Conservation (phyloP, 176 grass and related monocot genomes). For the Chrysopogon serrulatus region DNA sequence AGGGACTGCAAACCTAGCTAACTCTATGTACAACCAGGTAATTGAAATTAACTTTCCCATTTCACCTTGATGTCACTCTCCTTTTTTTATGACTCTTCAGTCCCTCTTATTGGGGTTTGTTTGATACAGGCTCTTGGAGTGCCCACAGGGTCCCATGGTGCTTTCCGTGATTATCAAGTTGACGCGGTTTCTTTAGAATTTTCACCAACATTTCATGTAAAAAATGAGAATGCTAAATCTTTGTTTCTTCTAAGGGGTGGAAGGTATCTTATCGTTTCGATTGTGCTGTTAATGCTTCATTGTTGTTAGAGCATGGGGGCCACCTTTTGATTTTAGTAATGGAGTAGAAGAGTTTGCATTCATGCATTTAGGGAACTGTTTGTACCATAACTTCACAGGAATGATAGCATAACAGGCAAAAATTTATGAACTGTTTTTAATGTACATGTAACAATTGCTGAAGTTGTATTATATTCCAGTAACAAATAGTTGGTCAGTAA, state of each 20-base stretch:
- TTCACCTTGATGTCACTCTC: background rate
- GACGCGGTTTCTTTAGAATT: constrained; percentile 90
- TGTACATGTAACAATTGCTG: background rate
- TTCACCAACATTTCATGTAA: constrained; percentile 65
- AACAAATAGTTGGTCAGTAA: background rate
- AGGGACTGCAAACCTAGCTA: constrained; percentile 74
- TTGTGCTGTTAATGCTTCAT: background rate
- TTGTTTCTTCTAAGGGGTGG: constrained; percentile 79
- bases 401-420: background rate
- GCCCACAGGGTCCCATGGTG: constrained; percentile 85
- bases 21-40: constrained; percentile 93
- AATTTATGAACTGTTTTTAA: background rate
- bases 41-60: background rate
- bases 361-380: background rate
- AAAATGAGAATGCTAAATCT: constrained; percentile 71
- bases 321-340: background rate
- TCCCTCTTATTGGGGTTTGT: constrained; percentile 24
- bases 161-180: constrained; percentile 96
- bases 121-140: constrained; percentile 78
- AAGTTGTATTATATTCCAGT: background rate
- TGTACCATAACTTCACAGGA: background rate
- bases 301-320: background rate
- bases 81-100: constrained; percentile 5
- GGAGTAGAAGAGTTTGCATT: background rate
- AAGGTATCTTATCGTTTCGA: constrained; percentile 36